Evolutionary conservation across 2,329 filamentous ascomycete species (phyloP).

Genomic region (Colletotrichum orbiculare): DNA sequence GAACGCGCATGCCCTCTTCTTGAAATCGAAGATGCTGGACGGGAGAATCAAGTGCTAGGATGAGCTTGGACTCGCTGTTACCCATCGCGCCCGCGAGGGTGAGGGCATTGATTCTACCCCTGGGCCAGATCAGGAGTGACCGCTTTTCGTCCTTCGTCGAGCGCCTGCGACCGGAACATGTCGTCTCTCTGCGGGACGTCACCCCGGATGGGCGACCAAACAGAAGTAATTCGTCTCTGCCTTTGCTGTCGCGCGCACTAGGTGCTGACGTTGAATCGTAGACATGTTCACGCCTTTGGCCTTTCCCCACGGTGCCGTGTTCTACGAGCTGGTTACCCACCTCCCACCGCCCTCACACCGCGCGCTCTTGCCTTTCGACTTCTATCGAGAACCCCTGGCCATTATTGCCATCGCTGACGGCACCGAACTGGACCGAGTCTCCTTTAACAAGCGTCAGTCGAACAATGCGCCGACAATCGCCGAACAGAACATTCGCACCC

Average conservation of each 20-base stretch:
- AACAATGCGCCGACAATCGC: constrained; percentile 60
- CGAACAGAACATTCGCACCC: constrained; percentile 67
- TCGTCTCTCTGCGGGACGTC: constrained; percentile 87
- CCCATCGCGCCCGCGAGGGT: constrained; percentile 93
- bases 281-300: constrained; percentile 94
- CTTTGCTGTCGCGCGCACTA: neutral
- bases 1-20: constrained; percentile 16
- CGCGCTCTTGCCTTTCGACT: constrained; percentile 86
- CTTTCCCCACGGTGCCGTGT: constrained; percentile 85
- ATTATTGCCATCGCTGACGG: constrained; percentile 90
- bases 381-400: constrained; percentile 85
- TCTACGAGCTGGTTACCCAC: constrained; percentile 89
- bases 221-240: constrained; percentile 71
- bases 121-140: constrained; percentile 85
- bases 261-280: constrained; percentile 49
- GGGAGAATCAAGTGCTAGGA: constrained; percentile 63
- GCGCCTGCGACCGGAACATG: constrained; percentile 81
- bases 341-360: constrained; percentile 83
- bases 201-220: constrained; percentile 86
- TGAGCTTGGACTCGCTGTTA: constrained; percentile 90
- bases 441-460: constrained; percentile 66
- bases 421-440: constrained; percentile 68
- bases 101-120: constrained; percentile 85
- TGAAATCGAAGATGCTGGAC: constrained; percentile 37
- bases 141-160: constrained; percentile 84